Percentiles rank a stretch among this genome's conserved stretches.
These are phyloP conservation scores for Areca catechu DNA, from an alignment of 176 grass and related monocot species.

Conservation along the genomic window DNA sequence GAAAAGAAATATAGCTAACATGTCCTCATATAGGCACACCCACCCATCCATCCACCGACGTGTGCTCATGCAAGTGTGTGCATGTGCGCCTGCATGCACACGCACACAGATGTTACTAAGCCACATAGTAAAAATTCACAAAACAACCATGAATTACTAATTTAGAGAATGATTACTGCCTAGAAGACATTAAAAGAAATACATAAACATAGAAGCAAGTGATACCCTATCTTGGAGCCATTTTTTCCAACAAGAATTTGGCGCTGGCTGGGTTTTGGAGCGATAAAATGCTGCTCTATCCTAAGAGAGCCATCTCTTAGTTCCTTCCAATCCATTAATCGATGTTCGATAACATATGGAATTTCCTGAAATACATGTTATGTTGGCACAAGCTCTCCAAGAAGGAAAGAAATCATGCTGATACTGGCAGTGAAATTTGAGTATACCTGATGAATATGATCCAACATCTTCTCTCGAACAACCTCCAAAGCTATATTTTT, in stretches of 20 bases:
- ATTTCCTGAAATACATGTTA: conserved; percentile 58
- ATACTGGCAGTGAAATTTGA: no score
- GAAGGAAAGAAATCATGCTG: conserved; percentile 6
- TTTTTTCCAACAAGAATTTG: conserved; percentile 99
- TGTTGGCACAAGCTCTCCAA: conserved; percentile 7
- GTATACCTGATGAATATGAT: conserved; percentile 89
- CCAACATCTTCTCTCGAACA: conserved; percentile 88
- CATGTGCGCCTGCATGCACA: no score
- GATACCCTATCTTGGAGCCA: conserved; percentile 95
- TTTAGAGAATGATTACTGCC: no score
- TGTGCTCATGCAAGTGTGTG: no score
- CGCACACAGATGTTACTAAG: no score
- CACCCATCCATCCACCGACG: no score
- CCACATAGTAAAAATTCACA: no score
- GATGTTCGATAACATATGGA: conserved; percentile 91
- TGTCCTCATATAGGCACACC: no score
- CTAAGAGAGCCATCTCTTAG: conserved; percentile 93
- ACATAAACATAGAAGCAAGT: neutral
- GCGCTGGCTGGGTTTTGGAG: conserved; percentile 79
- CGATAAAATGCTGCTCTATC: conserved; percentile 89
- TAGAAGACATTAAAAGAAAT: no score
- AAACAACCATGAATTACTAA: no score
- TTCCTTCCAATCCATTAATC: conserved; percentile 89
- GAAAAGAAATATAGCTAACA: no score
- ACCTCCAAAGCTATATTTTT: conserved; percentile 88